phyloP scores from a whole-genome alignment of 1,139 yeast species.

The Diutina rugosa region DNA sequence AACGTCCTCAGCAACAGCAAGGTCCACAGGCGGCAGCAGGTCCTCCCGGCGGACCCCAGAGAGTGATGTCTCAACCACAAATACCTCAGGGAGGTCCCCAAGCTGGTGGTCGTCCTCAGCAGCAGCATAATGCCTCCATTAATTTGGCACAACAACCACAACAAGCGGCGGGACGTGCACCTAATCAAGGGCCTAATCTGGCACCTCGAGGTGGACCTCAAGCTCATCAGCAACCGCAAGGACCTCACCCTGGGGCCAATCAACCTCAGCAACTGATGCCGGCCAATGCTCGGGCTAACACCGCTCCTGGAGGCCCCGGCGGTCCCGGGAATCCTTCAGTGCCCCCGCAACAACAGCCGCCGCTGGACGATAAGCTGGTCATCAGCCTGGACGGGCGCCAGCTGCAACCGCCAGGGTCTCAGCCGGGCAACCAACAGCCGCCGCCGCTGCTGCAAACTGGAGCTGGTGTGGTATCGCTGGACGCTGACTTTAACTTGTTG shows the following conservation, averaged over 20 bases:
- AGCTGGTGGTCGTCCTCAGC: background rate
- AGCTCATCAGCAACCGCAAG: background rate
- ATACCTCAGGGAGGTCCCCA: background rate
- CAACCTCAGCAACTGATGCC: background rate
- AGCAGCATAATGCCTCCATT: background rate
- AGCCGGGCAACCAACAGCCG: background rate
- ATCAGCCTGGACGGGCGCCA: background rate
- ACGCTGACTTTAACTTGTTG: background rate
- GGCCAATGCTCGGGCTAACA: background rate
- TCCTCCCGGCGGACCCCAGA: conserved; percentile 1
- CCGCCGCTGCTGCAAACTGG: background rate
- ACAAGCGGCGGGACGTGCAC: background rate
- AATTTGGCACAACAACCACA: background rate
- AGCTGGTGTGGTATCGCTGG: background rate
- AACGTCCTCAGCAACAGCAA: background rate
- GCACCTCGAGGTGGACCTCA: background rate
- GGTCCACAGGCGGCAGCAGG: conserved; percentile 3
- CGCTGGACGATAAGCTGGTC: background rate
- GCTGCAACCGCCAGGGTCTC: background rate
- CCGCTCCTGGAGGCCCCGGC: background rate
- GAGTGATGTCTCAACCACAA: background rate
- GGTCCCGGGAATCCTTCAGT: background rate
- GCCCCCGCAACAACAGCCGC: background rate
- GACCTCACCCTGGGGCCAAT: background rate
- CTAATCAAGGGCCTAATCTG: background rate